Evolutionary conservation across 352 stramenopile genomes (phyloP), one percentile per base, ranked within the genome.

Genomic region (Phytopythium montanum): DNA sequence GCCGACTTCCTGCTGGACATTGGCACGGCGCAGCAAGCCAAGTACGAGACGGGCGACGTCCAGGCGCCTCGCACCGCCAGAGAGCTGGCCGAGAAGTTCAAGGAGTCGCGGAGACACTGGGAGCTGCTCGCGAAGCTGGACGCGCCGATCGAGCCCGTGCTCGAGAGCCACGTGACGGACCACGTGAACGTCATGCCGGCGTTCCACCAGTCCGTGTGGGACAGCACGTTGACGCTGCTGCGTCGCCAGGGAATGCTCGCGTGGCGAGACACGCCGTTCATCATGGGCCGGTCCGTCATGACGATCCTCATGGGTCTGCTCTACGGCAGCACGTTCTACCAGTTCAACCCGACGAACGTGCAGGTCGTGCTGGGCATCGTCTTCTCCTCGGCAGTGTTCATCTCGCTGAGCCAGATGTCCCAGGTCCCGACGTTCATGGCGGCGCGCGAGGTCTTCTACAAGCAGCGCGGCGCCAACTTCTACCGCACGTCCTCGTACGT

Each of bases 1-100:
- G 92, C 90, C n/a, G 95, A 98, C 69, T 98, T 96, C 66, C 70
- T 98, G 33, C 65, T 95, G 36, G 84, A 82, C 55, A 54, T 87
- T 0, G 69, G 72, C 7, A 78, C 73, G 19, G 39, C 62, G 5
- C 36, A 18, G 6, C 36, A 42, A 18, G 7, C 13, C 7, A 9
- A 42, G 13, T 42, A 42, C 36, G 36, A 42, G 36, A 9, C 3
- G 33, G 33, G 33, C 33, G 33, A 38, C 33, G 33, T 38, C 12
- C 13, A 14, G 3, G 36, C 19, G 5, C 42, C n/a, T 25, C 33
- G 33, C 33, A 38, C 6, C 12, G 33, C 33, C 6, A 38, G 33
- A 38, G 33, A 38, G 33, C 33, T 38, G 10, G 33, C 33, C 6
- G 33, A 38, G 33, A 5, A 10, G 6, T 38, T 38, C 33, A 38